A percentile compares a stretch with the other conserved stretches of the same genome.
Evolutionary conservation across 768 basidiomycete genomes (phyloP).

Genomic region (Lanmaoa pseudosensibilis): DNA sequence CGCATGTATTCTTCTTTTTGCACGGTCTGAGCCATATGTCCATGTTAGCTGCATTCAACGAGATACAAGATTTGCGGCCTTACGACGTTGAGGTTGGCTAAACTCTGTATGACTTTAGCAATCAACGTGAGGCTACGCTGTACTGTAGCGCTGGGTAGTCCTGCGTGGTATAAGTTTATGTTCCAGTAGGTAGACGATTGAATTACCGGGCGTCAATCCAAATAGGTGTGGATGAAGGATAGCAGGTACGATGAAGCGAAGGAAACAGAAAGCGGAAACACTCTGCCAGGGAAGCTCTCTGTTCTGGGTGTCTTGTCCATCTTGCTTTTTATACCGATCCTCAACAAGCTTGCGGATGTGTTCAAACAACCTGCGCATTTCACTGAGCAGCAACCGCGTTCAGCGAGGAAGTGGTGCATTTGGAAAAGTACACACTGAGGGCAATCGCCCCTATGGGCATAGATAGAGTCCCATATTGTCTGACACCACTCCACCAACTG

Average conservation of each 20-base stretch:
- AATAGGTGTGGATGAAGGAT: slow-evolving; percentile 88
- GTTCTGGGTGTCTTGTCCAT: slow-evolving; percentile 42
- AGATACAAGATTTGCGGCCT: slow-evolving; percentile 25
- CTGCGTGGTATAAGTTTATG: slow-evolving; percentile 39
- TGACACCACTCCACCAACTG: slow-evolving; percentile 75
- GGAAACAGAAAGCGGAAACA: slow-evolving; percentile 86
- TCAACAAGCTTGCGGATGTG: slow-evolving; percentile 75
- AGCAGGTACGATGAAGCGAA: slow-evolving; percentile 87
- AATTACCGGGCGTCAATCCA: slow-evolving; percentile 69
- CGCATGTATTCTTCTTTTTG: slow-evolving; percentile 85
- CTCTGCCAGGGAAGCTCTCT: slow-evolving; percentile 72
- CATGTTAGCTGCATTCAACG: slow-evolving; percentile 1
- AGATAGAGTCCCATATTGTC: slow-evolving; percentile 81
- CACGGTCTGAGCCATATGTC: slow-evolving; percentile 40
- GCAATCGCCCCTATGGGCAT: slow-evolving; percentile 68
- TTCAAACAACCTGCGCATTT: slow-evolving; percentile 68
- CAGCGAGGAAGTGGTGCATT: slow-evolving; percentile 1
- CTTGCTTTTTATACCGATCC: slow-evolving; percentile 51
- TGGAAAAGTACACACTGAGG: slow-evolving; percentile 56
- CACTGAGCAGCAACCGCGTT: slow-evolving; percentile 42
- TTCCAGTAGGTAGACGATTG: neutral
- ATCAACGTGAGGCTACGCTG: slow-evolving; percentile 82
- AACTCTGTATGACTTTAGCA: slow-evolving; percentile 85
- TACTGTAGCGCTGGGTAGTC: slow-evolving; percentile 62
- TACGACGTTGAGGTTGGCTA: slow-evolving; percentile 81